phyloP scores from a whole-genome alignment of 345 rosid genomes.

The Syzygium aromaticum region DNA sequence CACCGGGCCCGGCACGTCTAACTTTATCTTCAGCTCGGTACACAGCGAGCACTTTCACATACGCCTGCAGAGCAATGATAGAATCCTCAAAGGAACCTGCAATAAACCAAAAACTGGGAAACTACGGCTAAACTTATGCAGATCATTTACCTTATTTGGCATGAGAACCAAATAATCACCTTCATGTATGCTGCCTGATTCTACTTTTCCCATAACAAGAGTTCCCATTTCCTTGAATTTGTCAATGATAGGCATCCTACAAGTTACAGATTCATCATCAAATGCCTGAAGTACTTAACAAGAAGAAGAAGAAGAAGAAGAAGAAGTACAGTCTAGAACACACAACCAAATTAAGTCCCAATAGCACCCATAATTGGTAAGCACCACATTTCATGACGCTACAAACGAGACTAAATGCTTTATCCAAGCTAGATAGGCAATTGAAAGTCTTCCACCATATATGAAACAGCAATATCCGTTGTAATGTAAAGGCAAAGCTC shows the following conservation, averaged over 20 bases:
- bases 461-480: neutral
- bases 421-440: neutral
- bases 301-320: neutral
- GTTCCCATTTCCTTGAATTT: constrained; percentile 99
- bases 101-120: neutral
- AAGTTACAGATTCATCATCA: neutral
- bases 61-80: constrained; percentile 35
- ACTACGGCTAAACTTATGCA: neutral
- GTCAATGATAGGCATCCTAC: constrained; percentile 94
- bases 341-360: neutral
- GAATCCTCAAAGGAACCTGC: neutral
- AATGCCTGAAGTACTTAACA: neutral
- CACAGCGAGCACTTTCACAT: constrained; percentile 62
- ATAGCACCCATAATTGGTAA: neutral
- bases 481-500: neutral
- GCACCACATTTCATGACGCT: neutral
- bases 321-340: neutral
- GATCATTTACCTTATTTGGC: constrained; percentile 81
- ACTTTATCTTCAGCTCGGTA: constrained; percentile 68
- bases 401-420: neutral
- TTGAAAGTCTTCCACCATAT: neutral
- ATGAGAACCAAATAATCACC: constrained; percentile 79
- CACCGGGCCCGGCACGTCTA: constrained; percentile 89
- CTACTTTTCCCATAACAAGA: constrained; percentile 92
- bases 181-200: constrained; percentile 81